Base-by-base conservation (phyloP, 1,284 basidiomycete genomes). In the Thecaphora thlaspeos region DNA sequence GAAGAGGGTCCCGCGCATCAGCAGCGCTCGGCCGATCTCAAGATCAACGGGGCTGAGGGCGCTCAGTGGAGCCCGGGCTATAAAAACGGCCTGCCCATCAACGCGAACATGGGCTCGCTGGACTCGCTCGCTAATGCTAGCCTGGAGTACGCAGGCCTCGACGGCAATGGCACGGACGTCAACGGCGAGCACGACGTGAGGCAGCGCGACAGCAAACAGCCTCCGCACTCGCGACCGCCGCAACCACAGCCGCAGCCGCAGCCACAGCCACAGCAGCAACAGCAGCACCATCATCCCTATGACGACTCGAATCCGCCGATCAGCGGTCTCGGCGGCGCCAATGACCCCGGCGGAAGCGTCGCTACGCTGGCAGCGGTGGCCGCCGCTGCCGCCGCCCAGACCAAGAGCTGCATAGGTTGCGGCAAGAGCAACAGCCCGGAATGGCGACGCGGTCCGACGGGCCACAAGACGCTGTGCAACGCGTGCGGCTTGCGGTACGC, bases 351-450 rank as follows among this genome's bases (percentile, higher is more conserved):
- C 15, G 48, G 41, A 7, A 60, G 43, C 39, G 56, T 52, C 4
- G 51, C 49, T 7, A 50, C 66, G n/a, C 55, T 54, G 22, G 64
- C 55, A 3, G 43, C 57, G 7, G 48, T 61, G 1, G 43, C 50
- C 2, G 52, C 62, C 2, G 44, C 47, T 3, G 46, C 43, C 15
- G 46, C 56, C 2, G 53, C 57, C 1, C 47, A 42, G 18, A 60
- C 59, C 49, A 76, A 75, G 43, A 48, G 53, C 14, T 79, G 78
- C 67, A 66, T 70, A 8, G 76, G 75, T 47, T 79, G 78, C 43
- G 77, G 77, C 30, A 77, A 71, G 42, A 61, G 86, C 14, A 86
- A 87, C 47, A 91, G 88, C 68, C 92, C 92, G 0, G 93, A 96
- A 78, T 96, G 92, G 92, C 82, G 92, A 71, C 91, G 94, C 78